Evolutionary conservation across 2,329 filamentous ascomycete genomes (phyloP).

Genomic region (Ciborinia camelliae): DNA sequence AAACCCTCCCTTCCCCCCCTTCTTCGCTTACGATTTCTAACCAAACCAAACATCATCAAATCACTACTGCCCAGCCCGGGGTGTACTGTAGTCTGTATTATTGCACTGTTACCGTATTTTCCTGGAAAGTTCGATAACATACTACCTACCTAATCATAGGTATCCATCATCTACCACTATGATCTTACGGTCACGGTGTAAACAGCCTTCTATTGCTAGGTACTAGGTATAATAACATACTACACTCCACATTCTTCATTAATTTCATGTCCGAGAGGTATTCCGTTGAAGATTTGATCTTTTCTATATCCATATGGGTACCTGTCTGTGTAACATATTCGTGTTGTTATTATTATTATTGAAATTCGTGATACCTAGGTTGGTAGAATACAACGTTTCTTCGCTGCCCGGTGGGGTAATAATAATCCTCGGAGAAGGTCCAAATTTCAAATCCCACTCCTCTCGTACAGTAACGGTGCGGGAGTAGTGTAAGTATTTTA

Average conservation of each 20-base stretch:
- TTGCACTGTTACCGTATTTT: too few relatives aligned
- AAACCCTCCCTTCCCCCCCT: background rate
- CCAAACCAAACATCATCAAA: slow-evolving; percentile 8
- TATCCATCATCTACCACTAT: too few relatives aligned
- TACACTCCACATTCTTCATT: background rate
- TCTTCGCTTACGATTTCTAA: background rate
- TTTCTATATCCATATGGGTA: background rate
- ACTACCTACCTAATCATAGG: background rate
- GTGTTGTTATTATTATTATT: background rate
- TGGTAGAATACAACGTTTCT: slow-evolving; percentile 5
- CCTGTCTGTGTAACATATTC: background rate
- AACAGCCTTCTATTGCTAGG: too few relatives aligned
- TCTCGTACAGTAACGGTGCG: slow-evolving; percentile 1
- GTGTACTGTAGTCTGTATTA: too few relatives aligned
- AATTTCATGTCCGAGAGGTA: slow-evolving; percentile 9
- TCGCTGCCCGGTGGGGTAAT: slow-evolving; percentile 1
- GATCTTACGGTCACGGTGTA: too few relatives aligned
- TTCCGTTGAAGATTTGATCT: background rate
- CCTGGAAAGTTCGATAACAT: slow-evolving; percentile 12
- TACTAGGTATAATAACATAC: too few relatives aligned
- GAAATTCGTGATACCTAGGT: background rate
- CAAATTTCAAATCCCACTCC: slow-evolving; percentile 4
- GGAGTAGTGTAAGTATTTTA: slow-evolving; percentile 9
- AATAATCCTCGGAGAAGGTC: background rate
- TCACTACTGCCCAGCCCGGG: too few relatives aligned